phyloP scores from a whole-genome alignment of 306 rosid genomes.

The Phaseolus lunatus region DNA sequence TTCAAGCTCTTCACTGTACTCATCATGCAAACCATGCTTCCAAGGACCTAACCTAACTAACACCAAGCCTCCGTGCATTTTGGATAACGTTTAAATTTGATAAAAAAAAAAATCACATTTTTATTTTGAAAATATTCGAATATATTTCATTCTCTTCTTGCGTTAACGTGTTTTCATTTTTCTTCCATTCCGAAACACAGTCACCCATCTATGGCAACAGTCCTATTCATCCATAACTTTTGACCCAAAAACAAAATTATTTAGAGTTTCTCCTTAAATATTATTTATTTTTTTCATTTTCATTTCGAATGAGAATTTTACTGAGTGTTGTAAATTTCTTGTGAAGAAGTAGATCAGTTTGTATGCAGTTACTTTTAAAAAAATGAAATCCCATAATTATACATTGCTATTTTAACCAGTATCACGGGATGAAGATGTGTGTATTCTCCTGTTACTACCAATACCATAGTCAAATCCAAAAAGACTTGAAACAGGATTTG shows the following conservation, averaged over 20 bases:
- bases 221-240: not conserved
- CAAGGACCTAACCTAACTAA: no score
- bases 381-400: no score
- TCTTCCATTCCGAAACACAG: not conserved
- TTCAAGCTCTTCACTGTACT: conserved; percentile 41
- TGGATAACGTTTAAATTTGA: not conserved
- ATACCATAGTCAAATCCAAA: not conserved
- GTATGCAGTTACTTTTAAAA: no score
- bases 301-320: no score
- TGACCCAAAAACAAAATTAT: not conserved
- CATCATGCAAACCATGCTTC: conserved; percentile 17
- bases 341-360: no score
- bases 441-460: not conserved
- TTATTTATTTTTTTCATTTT: no score
- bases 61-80: not conserved
- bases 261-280: no score
- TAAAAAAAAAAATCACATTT: not conserved
- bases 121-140: not conserved
- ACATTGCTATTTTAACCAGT: not conserved
- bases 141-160: not conserved
- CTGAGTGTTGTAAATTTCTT: no score
- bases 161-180: not conserved
- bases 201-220: not conserved
- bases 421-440: not conserved
- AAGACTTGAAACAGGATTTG: no score